Percentiles rank a stretch among this genome's conserved stretches.
Evolutionary conservation across 139 green algal genomes (phyloP).

Genomic region (Tetradesmus lagerheimii): DNA sequence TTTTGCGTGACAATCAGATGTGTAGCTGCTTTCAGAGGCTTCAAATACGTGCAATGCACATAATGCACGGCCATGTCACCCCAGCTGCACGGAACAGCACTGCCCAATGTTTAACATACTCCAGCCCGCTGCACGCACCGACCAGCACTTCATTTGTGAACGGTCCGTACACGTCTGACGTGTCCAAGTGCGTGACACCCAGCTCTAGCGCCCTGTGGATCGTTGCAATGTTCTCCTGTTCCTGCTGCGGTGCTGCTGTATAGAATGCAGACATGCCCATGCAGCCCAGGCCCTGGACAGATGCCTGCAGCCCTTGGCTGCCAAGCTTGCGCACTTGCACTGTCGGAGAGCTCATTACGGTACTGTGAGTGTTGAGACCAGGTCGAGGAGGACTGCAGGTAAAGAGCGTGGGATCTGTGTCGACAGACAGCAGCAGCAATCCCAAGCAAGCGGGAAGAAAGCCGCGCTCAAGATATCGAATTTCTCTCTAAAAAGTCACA

Average conservation of each 20-base stretch:
- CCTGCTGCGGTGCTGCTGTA: neutral
- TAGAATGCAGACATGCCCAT: slow-evolving; percentile 34
- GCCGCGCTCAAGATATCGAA: too few relatives aligned
- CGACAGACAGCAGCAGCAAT: neutral
- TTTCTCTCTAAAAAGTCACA: too few relatives aligned
- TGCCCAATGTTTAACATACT: too few relatives aligned
- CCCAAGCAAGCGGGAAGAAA: neutral
- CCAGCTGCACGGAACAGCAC: too few relatives aligned
- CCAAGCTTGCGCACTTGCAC: neutral
- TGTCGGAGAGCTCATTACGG: neutral
- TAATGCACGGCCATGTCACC: too few relatives aligned
- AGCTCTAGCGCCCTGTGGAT: slow-evolving; percentile 61
- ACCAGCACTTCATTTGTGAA: slow-evolving; percentile 79
- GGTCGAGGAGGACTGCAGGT: neutral
- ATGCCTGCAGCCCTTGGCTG: slow-evolving; percentile 10
- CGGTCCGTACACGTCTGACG: slow-evolving; percentile 72
- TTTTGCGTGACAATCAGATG: too few relatives aligned
- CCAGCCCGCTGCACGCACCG: slow-evolving; percentile 52
- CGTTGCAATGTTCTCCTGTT: slow-evolving; percentile 18
- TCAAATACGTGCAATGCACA: too few relatives aligned
- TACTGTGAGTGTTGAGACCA: neutral
- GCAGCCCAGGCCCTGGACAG: slow-evolving; percentile 5
- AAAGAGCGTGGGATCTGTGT: neutral
- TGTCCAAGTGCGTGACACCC: slow-evolving; percentile 72
- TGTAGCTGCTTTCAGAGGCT: too few relatives aligned